Evolutionary conservation across 331 rosid species (phyloP), one percentile per base, ranked within the genome.

Genomic region (Malus hybrid): DNA sequence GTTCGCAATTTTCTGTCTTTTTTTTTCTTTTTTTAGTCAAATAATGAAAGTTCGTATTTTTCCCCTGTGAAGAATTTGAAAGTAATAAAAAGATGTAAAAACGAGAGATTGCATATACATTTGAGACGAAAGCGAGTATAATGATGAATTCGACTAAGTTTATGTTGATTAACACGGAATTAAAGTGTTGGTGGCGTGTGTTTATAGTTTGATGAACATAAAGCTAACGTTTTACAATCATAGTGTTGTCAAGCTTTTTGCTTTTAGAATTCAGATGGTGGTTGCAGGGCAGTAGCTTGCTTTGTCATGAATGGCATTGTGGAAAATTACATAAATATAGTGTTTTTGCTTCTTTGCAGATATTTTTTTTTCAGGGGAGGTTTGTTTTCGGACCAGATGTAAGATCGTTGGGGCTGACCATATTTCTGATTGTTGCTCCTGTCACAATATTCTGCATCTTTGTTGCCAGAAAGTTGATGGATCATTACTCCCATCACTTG

Each of bases 331-430:
- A 24, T 73, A 42, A 6, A 13, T 71, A 2, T 73, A 48, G 57
- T 79, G 8, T 72, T 44, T 22, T 77, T 33, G 31, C 57, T 79
- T 65, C 78, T 64, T 73, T 85, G 88, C 96, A 94, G 99, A 94
- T 87, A 84, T 94, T 92, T 81, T 86, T 92, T 46, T 92, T 92
- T 80, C 92, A 86, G 74, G 99, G 99, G 20, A 89, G 92, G 85
- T 90, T 94, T 83, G 85, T 94, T 79, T 94, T 94, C 59, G 99
- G 99, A 77, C 99, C 99, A 5, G 99, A 94, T 88, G 97, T 88
- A 79, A 85, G 99, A 85, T 94, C 99, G 2, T 71, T 94, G 88
- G 85, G 78, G 60, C 83, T 94, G 84, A 94, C 99, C 5, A 83
- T 94, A 75, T 87, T 87, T 77, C 92, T 94, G 34, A 88, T 94